Percentiles rank a stretch among this genome's conserved stretches.
These are phyloP conservation scores for Talaromyces thailandensis DNA, from an alignment of 495 filamentous ascomycete genomes.

Conservation along the genomic window DNA sequence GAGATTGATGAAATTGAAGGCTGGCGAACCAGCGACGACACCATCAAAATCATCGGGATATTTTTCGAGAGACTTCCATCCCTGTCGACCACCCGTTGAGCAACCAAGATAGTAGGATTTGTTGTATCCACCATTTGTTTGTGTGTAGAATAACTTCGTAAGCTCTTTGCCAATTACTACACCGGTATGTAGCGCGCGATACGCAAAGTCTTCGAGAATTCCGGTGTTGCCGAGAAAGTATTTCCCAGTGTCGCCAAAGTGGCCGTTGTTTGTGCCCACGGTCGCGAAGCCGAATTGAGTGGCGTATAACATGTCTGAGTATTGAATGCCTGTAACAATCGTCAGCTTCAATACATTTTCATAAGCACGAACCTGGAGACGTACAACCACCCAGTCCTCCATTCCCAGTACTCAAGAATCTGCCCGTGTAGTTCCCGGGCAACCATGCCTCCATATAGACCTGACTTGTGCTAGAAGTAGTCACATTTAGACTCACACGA, in stretches of 20 bases:
- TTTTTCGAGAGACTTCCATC: conserved; percentile 24
- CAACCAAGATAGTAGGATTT: conserved; percentile 38
- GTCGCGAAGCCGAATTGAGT: not conserved
- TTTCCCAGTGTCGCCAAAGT: not conserved
- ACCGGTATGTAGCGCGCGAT: not conserved
- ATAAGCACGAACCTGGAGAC: not conserved
- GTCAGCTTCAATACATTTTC: not conserved
- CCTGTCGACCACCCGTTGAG: conserved; percentile 36
- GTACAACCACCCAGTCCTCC: not conserved
- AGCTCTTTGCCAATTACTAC: conserved; percentile 6
- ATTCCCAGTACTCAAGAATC: conserved; percentile 1
- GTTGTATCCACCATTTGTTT: not conserved
- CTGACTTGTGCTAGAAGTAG: not conserved
- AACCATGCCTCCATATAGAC: not conserved
- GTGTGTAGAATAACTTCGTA: conserved; percentile 8
- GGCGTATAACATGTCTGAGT: not conserved
- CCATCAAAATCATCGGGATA: conserved; percentile 46
- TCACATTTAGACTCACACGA: not conserved
- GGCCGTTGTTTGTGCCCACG: not conserved
- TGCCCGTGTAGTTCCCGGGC: not conserved
- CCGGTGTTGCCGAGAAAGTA: not conserved
- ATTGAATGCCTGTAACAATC: not conserved
- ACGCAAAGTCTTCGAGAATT: not conserved
- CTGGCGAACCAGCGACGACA: conserved; percentile 41
- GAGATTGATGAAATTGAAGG: conserved; percentile 28